phyloP scores from a whole-genome alignment of 1,139 yeast genomes.

The Hansenula sp. region DNA sequence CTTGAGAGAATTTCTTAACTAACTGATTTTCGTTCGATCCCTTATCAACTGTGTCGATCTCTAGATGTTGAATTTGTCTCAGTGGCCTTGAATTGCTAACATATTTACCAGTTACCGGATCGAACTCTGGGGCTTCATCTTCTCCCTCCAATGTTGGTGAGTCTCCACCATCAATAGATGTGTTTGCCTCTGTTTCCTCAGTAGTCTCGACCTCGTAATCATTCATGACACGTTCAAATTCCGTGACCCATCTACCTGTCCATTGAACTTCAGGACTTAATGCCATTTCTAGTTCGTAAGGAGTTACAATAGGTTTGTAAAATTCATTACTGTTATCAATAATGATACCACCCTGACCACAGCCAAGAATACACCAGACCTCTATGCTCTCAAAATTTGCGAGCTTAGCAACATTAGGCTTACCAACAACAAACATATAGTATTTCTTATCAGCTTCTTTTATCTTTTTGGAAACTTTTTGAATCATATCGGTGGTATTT shows the following conservation, averaged over 20 bases:
- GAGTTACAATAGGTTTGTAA: slow-evolving; percentile 89
- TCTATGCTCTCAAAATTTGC: slow-evolving; percentile 94
- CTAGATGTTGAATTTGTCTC: slow-evolving; percentile 61
- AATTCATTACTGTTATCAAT: slow-evolving; percentile 75
- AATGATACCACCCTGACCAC: slow-evolving; percentile 91
- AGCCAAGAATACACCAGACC: slow-evolving; percentile 91
- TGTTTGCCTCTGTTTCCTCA: slow-evolving; percentile 6
- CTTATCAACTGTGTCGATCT: slow-evolving; percentile 38
- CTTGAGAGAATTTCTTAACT: slow-evolving; percentile 55
- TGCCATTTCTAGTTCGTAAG: slow-evolving; percentile 84
- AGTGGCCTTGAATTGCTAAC: slow-evolving; percentile 72
- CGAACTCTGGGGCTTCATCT: slow-evolving; percentile 78
- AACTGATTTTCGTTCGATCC: slow-evolving; percentile 34
- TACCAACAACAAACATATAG: slow-evolving; percentile 93
- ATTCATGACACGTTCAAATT: slow-evolving; percentile 41
- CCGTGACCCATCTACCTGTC: slow-evolving; percentile 93
- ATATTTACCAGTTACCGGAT: slow-evolving; percentile 81
- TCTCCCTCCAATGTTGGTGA: slow-evolving; percentile 31
- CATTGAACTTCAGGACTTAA: slow-evolving; percentile 70
- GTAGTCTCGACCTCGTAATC: slow-evolving; percentile 26
- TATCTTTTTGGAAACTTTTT: slow-evolving; percentile 56
- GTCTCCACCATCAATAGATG: slow-evolving; percentile 10
- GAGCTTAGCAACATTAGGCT: slow-evolving; percentile 95
- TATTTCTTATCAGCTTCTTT: slow-evolving; percentile 82
- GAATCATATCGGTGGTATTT: slow-evolving; percentile 63